Evolutionary conservation across 768 basidiomycete species (phyloP).

Genomic region (Suillus spraguei): DNA sequence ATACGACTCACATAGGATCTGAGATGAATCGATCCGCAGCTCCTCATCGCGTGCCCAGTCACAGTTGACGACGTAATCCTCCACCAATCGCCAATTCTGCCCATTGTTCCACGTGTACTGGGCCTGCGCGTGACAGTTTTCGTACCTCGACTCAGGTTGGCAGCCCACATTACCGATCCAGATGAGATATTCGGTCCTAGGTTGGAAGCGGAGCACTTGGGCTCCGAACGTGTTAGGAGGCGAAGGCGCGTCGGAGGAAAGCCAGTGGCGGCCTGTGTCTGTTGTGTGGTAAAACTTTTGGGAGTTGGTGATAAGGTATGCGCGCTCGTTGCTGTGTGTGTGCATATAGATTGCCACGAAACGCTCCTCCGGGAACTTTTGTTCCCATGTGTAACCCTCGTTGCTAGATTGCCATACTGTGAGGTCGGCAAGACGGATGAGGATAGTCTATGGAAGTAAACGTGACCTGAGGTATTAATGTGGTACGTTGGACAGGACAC

Average conservation of each 20-base stretch:
- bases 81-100: constrained; percentile 71
- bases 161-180: constrained; percentile 87
- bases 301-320: constrained; percentile 83
- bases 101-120: constrained; percentile 81
- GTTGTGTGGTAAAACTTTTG: constrained; percentile 77
- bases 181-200: constrained; percentile 80
- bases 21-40: constrained; percentile 77
- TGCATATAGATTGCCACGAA: constrained; percentile 92
- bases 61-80: constrained; percentile 88
- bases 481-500: constrained; percentile 15
- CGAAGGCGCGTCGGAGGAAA: constrained; percentile 54
- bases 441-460: constrained; percentile 59
- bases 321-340: constrained; percentile 73
- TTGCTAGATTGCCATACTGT: constrained; percentile 93
- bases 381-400: constrained; percentile 92
- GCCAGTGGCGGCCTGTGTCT: constrained; percentile 78
- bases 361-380: constrained; percentile 55
- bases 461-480: background rate
- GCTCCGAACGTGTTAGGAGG: constrained; percentile 81
- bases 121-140: constrained; percentile 74
- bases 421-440: constrained; percentile 77
- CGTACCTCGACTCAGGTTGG: constrained; percentile 30
- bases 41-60: constrained; percentile 86
- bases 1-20: constrained; percentile 94
- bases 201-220: constrained; percentile 85